phyloP scores from a whole-genome alignment of 257 asterid species.

The Nicotiana tabacum region DNA sequence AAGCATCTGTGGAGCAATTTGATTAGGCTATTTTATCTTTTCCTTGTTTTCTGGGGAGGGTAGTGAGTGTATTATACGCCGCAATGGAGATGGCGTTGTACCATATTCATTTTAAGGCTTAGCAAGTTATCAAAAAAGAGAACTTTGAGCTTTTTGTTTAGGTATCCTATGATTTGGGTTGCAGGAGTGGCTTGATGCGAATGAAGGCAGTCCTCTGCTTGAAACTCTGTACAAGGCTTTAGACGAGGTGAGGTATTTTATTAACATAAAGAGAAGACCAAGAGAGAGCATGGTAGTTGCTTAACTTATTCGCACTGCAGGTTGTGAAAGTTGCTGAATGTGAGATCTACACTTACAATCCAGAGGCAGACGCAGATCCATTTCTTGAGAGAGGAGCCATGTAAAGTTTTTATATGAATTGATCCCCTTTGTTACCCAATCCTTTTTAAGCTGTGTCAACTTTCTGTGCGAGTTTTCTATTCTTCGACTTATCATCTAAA shows the following conservation, averaged over 20 bases:
- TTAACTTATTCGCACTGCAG: conserved; percentile 38
- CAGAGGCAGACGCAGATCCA: conserved; percentile 87
- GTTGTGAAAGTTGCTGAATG: conserved; percentile 85
- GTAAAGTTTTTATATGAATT: conserved; percentile 34
- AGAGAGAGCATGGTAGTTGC: neutral
- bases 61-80: neutral
- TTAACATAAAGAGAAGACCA: neutral
- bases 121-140: neutral
- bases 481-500: neutral
- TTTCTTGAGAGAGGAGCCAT: conserved; percentile 82
- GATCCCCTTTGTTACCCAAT: neutral
- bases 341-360: conserved; percentile 85
- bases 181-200: conserved; percentile 87
- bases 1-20: neutral
- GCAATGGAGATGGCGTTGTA: neutral
- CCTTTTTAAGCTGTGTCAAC: neutral
- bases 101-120: neutral
- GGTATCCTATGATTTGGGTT: conserved; percentile 14
- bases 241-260: conserved; percentile 69
- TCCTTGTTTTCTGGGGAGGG: neutral
- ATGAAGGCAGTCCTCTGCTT: conserved; percentile 52
- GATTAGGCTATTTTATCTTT: neutral
- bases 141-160: neutral
- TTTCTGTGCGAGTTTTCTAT: neutral
- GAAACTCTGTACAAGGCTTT: conserved; percentile 74